A percentile compares a stretch with the other conserved stretches of the same genome.
These are phyloP conservation scores for Miamiensis avidus DNA, from an alignment of 169 alveolate genomes.

Conservation along the genomic window DNA sequence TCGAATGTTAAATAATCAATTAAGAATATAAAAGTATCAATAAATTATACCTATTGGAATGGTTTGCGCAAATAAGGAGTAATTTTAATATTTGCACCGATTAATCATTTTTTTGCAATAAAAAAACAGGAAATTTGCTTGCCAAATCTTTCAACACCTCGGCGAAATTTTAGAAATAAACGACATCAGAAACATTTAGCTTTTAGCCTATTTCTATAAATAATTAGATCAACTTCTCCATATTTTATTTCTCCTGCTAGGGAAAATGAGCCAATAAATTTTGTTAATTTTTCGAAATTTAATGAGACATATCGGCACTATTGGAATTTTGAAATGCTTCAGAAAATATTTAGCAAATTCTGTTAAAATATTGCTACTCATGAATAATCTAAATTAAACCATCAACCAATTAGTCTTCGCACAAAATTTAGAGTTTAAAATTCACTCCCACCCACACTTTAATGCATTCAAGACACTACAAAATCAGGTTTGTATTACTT, in stretches of 20 bases:
- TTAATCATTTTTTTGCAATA: not conserved
- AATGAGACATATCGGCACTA: not conserved
- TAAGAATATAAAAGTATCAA: too few species aligned
- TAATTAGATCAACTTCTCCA: not conserved
- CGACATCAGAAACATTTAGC: not conserved
- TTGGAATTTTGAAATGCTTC: not conserved
- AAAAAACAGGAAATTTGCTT: not conserved
- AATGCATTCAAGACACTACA: not conserved
- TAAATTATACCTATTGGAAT: not conserved
- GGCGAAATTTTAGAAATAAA: too few species aligned
- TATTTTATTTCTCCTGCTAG: not conserved
- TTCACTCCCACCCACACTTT: not conserved
- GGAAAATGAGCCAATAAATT: too few species aligned
- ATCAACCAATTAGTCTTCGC: not conserved
- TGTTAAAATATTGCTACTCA: not conserved
- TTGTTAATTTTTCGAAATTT: too few species aligned
- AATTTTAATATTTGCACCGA: not conserved
- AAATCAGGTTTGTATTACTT: too few species aligned
- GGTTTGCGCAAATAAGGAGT: not conserved
- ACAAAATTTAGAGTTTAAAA: not conserved
- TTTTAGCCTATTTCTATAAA: too few species aligned
- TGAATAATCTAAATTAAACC: not conserved
- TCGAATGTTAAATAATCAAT: too few species aligned
- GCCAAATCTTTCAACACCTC: not conserved
- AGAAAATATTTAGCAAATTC: not conserved